Evolutionary conservation across 768 basidiomycete genomes (phyloP), one percentile per base, ranked within the genome.

Genomic region (Chalciporus chontae): DNA sequence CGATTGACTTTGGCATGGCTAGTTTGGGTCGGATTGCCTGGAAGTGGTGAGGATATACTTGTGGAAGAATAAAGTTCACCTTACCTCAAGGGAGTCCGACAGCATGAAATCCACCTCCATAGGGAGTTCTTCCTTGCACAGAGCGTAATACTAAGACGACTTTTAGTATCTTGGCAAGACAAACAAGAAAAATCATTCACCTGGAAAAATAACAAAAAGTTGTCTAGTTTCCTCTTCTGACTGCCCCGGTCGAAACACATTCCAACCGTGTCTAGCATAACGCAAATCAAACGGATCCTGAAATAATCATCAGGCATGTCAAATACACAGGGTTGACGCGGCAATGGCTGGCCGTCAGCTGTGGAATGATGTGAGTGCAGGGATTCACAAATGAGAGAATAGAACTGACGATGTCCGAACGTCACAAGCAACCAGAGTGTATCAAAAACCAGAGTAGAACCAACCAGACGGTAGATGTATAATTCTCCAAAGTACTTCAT

Each of bases 61-160:
- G 42, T 38, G 36, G 18, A 42, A 37, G 4, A 3, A 41, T 2
- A 41, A 40, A 46, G n/a, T 27, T 27, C 15, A 4, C 51, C 71
- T 57, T 55, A 92, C 92, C 73, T 98, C 94, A 8, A 99, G 69
- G 1, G 95, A 96, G 67, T 99, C 96, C 0, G 84, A 83, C 7
- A 96, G 68, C 92, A 97, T 95, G 69, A 98, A 99, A 46, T 96
- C 94, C 10, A 96, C 87, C 54, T 99, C 96, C 94, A 97, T 94
- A 0, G 96, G 87, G n/a, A 94, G 67, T 19, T 83, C 74, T 40
- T 84, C 78, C 70, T 99, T 99, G 73, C 89, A 90, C n/a, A 85
- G 76, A 14, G 89, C 75, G 66, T 98, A 99, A 51, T 94, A 85
- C 81, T 85, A 52, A 43, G 18, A 32, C 32, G 24, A 37, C 29